These are phyloP conservation scores for Trichoderma simmonsii DNA, from an alignment of 2,329 filamentous ascomycete genomes.

Conservation along the genomic window DNA sequence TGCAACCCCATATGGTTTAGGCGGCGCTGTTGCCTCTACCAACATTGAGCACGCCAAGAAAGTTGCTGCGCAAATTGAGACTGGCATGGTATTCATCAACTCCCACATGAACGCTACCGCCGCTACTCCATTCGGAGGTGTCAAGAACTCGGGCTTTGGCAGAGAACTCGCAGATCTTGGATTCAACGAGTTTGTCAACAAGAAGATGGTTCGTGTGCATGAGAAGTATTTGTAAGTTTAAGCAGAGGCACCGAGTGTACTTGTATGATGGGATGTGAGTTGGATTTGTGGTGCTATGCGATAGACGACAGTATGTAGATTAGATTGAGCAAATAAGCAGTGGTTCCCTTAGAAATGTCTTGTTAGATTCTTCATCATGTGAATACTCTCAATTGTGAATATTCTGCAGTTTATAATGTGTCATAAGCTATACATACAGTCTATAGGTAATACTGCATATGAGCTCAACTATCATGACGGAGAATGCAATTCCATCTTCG, in stretches of 20 bases:
- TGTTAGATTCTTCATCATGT: background rate
- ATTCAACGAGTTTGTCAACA: slow-evolving; percentile 9
- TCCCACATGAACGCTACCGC: slow-evolving; percentile 25
- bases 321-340: background rate
- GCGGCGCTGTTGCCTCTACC: slow-evolving; percentile 53
- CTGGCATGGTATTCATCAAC: slow-evolving; percentile 46
- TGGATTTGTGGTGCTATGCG: background rate
- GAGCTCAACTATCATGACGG: background rate
- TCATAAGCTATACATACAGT: background rate
- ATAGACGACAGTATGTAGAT: background rate
- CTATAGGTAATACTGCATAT: background rate
- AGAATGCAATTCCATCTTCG: background rate
- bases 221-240: background rate
- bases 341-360: background rate
- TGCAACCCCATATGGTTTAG: slow-evolving; percentile 52
- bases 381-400: background rate
- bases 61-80: slow-evolving; percentile 49
- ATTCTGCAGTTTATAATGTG: background rate
- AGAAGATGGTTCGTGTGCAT: slow-evolving; percentile 5
- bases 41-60: slow-evolving; percentile 42
- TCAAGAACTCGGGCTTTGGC: slow-evolving; percentile 17
- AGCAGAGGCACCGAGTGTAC: background rate
- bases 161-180: background rate
- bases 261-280: background rate
- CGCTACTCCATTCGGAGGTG: slow-evolving; percentile 30